Base-by-base conservation (phyloP, 2,329 filamentous ascomycete species). In the Beauveria sp. region DNA sequence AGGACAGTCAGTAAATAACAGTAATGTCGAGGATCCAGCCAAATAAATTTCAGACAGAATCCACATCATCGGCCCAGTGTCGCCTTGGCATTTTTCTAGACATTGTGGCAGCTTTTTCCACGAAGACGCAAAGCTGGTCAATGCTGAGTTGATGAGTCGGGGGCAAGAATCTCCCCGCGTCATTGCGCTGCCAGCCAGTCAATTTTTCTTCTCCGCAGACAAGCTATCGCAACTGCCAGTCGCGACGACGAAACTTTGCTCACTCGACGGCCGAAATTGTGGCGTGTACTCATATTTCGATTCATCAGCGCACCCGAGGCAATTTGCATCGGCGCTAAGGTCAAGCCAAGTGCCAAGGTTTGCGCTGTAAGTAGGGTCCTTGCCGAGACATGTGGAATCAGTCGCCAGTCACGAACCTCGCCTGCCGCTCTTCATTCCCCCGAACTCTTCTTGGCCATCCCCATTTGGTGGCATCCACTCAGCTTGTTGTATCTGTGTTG, bases 391-490 rank as follows among this genome's bases (percentile, higher is more conserved):
- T 37, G 43, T 48, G 56, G 34, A 26, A 34, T 18, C n/a, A n/a
- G 26, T 28, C 37, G 22, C 24, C 3, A 10, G 46, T 22, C 24
- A 57, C 58, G 44, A 28, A 55, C n/a, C 64, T 61, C 41, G 64
- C 63, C 51, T 62, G 63, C 43, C 65, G 65, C 59, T 63, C 41
- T 67, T 66, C 20, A 62, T 63, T 63, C 26, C 51, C 62, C 62
- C 62, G 62, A 63, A 53, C 44, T 43, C 44, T 37, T 28, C 24
- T 22, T 30, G 34, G 24, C 7, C 30, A 54, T 43, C 52, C 37
- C 44, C 59, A 44, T 61, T 46, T 28, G 51, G 37, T 28, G 51
- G 37, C 59, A 51, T 16, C 52, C 59, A 55, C 59, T 16, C 16
- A 22, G 14, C 16, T 3, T 43, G 46, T 30, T 7, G 26, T 41